Percentiles rank a stretch among this genome's conserved stretches.
Conservation (phyloP, 805 yeast species). For the Lipomyces yamadae region DNA sequence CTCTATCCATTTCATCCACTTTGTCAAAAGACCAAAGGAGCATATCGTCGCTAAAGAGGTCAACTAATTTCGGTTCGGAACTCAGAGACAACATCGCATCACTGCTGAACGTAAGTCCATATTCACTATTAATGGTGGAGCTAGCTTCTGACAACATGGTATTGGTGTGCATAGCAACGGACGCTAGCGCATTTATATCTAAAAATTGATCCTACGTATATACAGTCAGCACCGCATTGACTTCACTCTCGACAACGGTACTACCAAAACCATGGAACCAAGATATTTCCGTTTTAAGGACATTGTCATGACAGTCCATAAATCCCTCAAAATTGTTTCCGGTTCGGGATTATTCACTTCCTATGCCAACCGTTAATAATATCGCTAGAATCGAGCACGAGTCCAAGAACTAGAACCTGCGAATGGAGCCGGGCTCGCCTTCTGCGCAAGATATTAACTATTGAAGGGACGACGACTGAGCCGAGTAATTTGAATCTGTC, state of each 20-base stretch:
- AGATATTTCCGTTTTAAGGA: neutral
- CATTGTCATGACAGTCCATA: neutral
- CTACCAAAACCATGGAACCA: slow-evolving; percentile 7
- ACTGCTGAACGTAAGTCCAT: neutral
- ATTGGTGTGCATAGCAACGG: neutral
- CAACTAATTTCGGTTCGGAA: neutral
- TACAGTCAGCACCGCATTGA: neutral
- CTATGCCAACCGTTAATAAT: neutral
- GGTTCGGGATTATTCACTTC: neutral
- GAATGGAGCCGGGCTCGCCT: neutral
- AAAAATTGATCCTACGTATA: slow-evolving; percentile 15
- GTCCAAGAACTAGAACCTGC: neutral
- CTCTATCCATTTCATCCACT: neutral
- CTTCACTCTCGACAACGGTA: neutral
- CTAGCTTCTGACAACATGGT: slow-evolving; percentile 5
- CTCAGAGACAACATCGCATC: neutral
- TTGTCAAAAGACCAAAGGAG: neutral
- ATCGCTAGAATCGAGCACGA: neutral
- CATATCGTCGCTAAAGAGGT: neutral
- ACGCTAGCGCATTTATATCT: neutral
- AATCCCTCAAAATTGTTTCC: neutral
- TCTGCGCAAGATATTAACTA: slow-evolving; percentile 13
- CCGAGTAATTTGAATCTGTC: slow-evolving; percentile 12
- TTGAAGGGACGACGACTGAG: slow-evolving; percentile 15
- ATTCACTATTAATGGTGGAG: neutral